Percentiles rank a stretch among this genome's conserved stretches.
Evolutionary conservation across 371 early-diverging fungal species (phyloP).

Genomic region (Apophysomyces variabilis): DNA sequence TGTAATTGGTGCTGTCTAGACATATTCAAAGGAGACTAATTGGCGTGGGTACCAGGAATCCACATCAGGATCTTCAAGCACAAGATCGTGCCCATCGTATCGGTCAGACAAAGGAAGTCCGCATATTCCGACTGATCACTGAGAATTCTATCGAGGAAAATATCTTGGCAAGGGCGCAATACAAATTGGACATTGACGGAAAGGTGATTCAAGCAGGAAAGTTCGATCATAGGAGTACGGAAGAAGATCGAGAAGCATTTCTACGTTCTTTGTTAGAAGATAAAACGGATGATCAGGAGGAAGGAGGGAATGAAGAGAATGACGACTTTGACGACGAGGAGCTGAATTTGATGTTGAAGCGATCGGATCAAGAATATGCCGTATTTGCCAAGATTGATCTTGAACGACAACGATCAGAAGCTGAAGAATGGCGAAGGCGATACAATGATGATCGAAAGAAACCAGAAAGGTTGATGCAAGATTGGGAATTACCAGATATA

Average conservation of each 20-base stretch:
- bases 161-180: slow-evolving; percentile 95
- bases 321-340: slow-evolving; percentile 75
- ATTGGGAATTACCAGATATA: slow-evolving; percentile 86
- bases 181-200: slow-evolving; percentile 96
- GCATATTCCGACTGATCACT: slow-evolving; percentile 97
- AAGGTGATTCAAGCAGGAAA: slow-evolving; percentile 99
- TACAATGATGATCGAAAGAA: slow-evolving; percentile 44
- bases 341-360: slow-evolving; percentile 56
- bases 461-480: slow-evolving; percentile 82
- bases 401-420: slow-evolving; percentile 46
- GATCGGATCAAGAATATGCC: slow-evolving; percentile 53
- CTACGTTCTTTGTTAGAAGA: slow-evolving; percentile 86
- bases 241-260: slow-evolving; percentile 91
- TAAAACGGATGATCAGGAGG: slow-evolving; percentile 57
- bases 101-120: slow-evolving; percentile 99
- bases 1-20: neutral
- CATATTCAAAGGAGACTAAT: slow-evolving; percentile 18
- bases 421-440: slow-evolving; percentile 43
- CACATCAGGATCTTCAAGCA: slow-evolving; percentile 99
- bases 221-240: slow-evolving; percentile 95
- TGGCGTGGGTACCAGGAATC: slow-evolving; percentile 70
- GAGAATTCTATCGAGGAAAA: slow-evolving; percentile 96
- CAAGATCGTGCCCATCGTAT: slow-evolving; percentile 99
- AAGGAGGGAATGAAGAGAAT: slow-evolving; percentile 67
- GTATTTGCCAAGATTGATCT: slow-evolving; percentile 51